Conservation (phyloP, 148 eudicot genomes). For the Rhododendron vialii region DNA sequence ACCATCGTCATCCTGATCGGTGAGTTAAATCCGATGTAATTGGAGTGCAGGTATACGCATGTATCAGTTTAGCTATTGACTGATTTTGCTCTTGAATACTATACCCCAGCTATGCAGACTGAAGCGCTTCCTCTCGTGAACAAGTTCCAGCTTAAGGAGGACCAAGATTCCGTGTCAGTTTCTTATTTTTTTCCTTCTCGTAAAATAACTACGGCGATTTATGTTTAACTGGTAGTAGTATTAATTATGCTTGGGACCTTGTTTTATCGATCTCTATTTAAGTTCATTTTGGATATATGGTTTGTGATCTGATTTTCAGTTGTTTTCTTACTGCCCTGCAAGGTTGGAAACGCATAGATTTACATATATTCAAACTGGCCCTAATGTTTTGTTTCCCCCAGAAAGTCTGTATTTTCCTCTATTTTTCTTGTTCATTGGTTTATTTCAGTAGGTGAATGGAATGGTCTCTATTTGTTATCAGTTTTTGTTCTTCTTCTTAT, state of each 20-base stretch:
- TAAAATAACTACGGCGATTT: neutral
- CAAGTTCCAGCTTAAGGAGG: neutral
- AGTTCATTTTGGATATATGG: neutral
- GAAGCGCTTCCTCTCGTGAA: constrained; percentile 1
- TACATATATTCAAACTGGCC: neutral
- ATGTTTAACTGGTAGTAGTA: neutral
- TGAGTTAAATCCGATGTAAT: neutral
- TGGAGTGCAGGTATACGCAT: neutral
- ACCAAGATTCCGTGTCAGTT: neutral
- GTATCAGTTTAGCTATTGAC: neutral
- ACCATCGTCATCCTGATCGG: neutral
- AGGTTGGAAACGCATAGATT: neutral
- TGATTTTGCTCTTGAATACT: neutral
- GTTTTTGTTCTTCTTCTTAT: neutral
- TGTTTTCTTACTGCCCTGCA: neutral
- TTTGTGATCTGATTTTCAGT: neutral
- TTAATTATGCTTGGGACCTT: neutral
- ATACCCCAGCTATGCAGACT: neutral
- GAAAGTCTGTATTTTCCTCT: neutral
- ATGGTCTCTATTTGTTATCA: neutral
- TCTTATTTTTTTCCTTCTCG: neutral
- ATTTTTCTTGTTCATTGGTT: neutral
- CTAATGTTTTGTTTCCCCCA: neutral
- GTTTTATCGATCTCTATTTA: neutral
- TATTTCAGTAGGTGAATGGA: neutral